Evolutionary conservation across 345 rosid genomes (phyloP).

Genomic region (Populus pruinosa): DNA sequence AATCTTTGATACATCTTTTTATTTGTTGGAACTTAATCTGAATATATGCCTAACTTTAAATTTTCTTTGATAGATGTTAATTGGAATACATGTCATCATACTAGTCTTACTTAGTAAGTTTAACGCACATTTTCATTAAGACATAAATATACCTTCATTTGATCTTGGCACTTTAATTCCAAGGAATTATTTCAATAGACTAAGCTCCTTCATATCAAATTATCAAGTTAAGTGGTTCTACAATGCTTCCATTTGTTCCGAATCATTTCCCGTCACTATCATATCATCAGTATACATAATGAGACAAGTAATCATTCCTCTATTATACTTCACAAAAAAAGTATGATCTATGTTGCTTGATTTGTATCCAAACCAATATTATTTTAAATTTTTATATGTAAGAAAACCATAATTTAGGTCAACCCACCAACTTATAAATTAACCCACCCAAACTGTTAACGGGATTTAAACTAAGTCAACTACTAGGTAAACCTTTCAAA

Average conservation of each 20-base stretch:
- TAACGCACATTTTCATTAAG: neutral
- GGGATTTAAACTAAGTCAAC: too few relatives aligned
- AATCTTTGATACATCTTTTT: neutral
- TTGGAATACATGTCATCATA: neutral
- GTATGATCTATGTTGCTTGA: neutral
- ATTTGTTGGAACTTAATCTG: neutral
- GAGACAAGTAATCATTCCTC: neutral
- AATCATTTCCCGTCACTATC: too few relatives aligned
- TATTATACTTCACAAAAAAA: neutral
- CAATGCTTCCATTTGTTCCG: too few relatives aligned
- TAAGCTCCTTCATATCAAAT: too few relatives aligned
- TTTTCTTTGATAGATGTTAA: neutral
- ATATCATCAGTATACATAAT: too few relatives aligned
- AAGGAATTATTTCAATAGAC: too few relatives aligned
- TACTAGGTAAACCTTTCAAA: neutral
- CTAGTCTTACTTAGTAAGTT: neutral
- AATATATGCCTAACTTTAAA: neutral
- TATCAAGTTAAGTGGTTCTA: too few relatives aligned
- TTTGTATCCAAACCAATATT: neutral
- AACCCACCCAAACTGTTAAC: too few relatives aligned
- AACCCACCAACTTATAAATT: too few relatives aligned
- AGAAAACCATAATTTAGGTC: too few relatives aligned
- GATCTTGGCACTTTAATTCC: neutral
- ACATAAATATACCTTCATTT: neutral
- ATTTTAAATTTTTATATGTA: neutral